A percentile compares a stretch with the other conserved stretches of the same genome.
Evolutionary conservation across 495 filamentous ascomycete species (phyloP).

Genomic region (Penicillium cinerascens): DNA sequence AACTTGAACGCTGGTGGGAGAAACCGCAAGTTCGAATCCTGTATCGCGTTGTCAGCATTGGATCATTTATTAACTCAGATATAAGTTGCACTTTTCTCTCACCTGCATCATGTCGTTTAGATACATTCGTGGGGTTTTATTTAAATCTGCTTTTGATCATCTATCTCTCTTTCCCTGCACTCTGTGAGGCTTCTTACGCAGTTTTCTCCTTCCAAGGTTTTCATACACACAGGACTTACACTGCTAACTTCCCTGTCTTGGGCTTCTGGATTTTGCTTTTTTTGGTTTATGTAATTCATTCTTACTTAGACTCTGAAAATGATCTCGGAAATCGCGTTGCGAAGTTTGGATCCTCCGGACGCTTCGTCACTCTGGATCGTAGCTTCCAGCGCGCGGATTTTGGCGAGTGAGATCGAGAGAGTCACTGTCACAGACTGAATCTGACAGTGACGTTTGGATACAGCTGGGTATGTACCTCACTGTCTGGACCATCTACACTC

Average conservation of each 20-base stretch:
- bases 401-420: not conserved
- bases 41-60: not conserved
- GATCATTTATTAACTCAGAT: not conserved
- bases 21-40: not conserved
- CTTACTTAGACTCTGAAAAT: not conserved
- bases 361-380: not conserved
- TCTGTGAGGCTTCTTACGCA: not conserved
- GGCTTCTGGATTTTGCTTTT: not conserved
- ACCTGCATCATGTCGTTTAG: not conserved
- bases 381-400: not conserved
- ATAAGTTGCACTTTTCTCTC: not conserved
- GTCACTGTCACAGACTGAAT: not conserved
- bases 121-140: not conserved
- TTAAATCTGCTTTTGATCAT: not conserved
- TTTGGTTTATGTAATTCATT: not conserved
- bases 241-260: not conserved
- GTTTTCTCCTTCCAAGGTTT: not conserved
- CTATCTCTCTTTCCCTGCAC: not conserved
- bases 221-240: not conserved
- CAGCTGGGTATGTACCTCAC: conserved; percentile 6
- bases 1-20: not conserved
- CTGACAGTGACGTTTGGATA: not conserved
- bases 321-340: not conserved
- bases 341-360: not conserved
- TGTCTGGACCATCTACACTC: conserved; percentile 6